A percentile compares a stretch with the other conserved stretches of the same genome.
Evolutionary conservation across 139 green algal genomes (phyloP).

Genomic region (Coccomyxa sp.): DNA sequence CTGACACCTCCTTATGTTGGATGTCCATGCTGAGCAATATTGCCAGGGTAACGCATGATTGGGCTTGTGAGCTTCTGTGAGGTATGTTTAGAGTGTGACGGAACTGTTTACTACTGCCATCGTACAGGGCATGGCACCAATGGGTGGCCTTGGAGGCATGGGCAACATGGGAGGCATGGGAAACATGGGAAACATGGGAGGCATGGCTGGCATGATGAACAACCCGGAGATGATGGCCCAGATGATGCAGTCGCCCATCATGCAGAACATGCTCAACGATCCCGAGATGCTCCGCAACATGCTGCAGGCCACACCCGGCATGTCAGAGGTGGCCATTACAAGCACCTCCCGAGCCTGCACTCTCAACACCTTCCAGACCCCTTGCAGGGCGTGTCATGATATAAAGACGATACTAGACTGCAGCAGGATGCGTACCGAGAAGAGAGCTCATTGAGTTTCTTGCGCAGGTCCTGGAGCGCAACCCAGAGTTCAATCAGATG

Average conservation of each 20-base stretch:
- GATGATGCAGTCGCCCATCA: constrained; percentile 68
- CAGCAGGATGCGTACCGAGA: no score
- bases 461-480: constrained; percentile 74
- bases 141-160: not conserved
- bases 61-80: no score
- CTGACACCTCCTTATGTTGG: no score
- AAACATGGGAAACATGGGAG: not conserved
- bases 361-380: no score
- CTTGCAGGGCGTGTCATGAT: no score
- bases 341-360: no score
- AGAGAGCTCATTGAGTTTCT: not conserved
- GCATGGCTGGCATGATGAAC: not conserved
- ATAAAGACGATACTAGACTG: no score
- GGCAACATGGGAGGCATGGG: not conserved
- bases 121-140: not conserved
- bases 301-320: no score
- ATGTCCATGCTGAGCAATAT: no score
- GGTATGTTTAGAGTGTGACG: no score
- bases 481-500: constrained; percentile 85
- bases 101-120: not conserved
- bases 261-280: constrained; percentile 77
- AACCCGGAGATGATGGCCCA: constrained; percentile 39
- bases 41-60: no score
- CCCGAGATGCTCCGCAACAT: constrained; percentile 80
- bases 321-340: no score